Evolutionary conservation across 2,329 filamentous ascomycete genomes (phyloP), one percentile per base, ranked within the genome.

Genomic region (Phaeomoniella chlamydospora): DNA sequence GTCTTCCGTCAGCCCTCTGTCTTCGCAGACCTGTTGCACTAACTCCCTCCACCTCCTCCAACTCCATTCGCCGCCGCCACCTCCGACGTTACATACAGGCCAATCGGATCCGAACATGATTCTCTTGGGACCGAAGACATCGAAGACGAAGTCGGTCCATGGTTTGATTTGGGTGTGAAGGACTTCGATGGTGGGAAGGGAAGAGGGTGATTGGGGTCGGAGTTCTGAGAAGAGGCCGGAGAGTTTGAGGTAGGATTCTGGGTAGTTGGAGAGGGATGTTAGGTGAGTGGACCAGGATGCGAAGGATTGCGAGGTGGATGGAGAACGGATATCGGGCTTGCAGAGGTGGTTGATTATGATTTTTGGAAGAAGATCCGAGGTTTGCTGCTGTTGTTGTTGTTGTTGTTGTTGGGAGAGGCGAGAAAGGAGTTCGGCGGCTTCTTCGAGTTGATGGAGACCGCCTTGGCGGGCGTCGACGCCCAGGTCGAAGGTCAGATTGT

Each of bases 41-140:
- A 90, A 64, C 14, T 64, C 65, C 43, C 65, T 72, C 87, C 87
- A 94, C 47, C 78, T 72, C 22, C 62, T 59, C 85, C 86, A 94
- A 18, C 81, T 76, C 15, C 64, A 57, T 33, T 68, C 61, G 30
- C 65, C 65, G 1, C 56, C 58, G 0, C 68, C 68, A 2, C 70
- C 70, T 1, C 72, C 72, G 19, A 84, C 61, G 42, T 84, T 87
- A 59, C 85, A 93, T 1, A 94, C 79, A 2, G 88, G 87, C 88
- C 88, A 96, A 56, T 94, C 86, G 44, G 80, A 87, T 15, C 80
- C 87, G 56, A 90, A 94, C 78, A 96, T 86, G 52, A 90, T 69
- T 43, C 84, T 69, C 15, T 64, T 53, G 0, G 80, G 61, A 2
- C 80, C 77, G 50, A 94, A 94, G 1, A 70, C 70, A 17, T 75